Base-by-base conservation (phyloP, 2,329 filamentous ascomycete genomes). In the Sporothrix brunneoviolacea region DNA sequence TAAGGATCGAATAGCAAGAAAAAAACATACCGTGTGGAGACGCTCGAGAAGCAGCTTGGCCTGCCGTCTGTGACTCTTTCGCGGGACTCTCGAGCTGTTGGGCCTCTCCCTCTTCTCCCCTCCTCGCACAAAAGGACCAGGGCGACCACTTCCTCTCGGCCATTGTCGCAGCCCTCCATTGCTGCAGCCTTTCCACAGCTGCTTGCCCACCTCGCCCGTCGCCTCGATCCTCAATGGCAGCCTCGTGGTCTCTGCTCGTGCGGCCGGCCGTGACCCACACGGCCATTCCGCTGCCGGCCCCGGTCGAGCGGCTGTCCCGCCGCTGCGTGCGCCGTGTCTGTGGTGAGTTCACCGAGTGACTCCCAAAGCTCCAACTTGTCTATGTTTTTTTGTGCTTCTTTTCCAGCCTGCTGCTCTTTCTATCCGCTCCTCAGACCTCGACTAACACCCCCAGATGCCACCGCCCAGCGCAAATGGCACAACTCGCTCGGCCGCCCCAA, bases 401-500 rank as follows among this genome's bases (percentile, higher is more conserved):
- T 16, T 28, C 6, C n/a, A 5, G 27, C n/a, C 13, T 33, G 49
- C 22, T 38, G 33, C 28, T 22, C 18, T 40, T 33, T 18, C 35
- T n/a, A 9, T 8, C 15, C 10, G 16, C 40, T 10, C 47, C 53
- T 28, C 7, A 15, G 10, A 16, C 33, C 5, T 9, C 5, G 15
- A 9, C 24, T 35, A 35, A 41, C 30, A 9, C 9, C 8, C 27
- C 5, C 10, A 50, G 47, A 50, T 18, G 35, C 35, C 15, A 22
- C 39, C 7, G 8, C 16, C 51, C 52, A 47, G 54, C 51, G 55
- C 48, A 50, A 68, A 55, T 73, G 70, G 69, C 66, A 71, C 55
- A 65, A 62, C 55, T 67, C 68, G 18, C 55, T 58, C 22, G 56
- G 61, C 28, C 54, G 61, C 45, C 52, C 54, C 61, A 16, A 61